Evolutionary conservation across 108 stramenopile species (phyloP).

Genomic region (Cyclotella choctawhatcheeana): DNA sequence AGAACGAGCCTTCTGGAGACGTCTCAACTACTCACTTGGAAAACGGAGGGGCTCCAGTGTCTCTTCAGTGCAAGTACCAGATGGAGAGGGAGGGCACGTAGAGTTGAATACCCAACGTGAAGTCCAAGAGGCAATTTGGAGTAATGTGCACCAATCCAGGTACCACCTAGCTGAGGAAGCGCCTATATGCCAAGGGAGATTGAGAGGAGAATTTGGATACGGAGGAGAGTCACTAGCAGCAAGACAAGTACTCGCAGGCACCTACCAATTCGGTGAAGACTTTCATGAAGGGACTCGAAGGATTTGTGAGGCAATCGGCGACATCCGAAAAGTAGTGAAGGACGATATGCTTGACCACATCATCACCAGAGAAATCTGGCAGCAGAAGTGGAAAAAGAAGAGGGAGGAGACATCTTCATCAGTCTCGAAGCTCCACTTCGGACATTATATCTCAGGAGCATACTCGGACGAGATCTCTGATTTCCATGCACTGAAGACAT

Average conservation of each 20-base stretch:
- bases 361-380: neutral
- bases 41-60: neutral
- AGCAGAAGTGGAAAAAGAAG: neutral
- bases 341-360: neutral
- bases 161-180: conserved; percentile 1
- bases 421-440: conserved; percentile 7
- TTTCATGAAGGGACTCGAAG: neutral
- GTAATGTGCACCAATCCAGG: neutral
- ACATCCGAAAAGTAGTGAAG: neutral
- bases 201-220: conserved; percentile 15
- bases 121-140: neutral
- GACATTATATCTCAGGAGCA: conserved; percentile 1
- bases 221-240: neutral
- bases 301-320: neutral
- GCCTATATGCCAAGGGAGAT: conserved; percentile 19
- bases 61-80: conserved; percentile 2
- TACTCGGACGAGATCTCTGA: conserved; percentile 1
- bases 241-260: conserved; percentile 1
- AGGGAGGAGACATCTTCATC: conserved; percentile 16
- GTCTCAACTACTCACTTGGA: conserved; percentile 4
- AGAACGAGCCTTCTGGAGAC: conserved; percentile 25
- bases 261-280: neutral
- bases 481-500: conserved; percentile 7
- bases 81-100: neutral
- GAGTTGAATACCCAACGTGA: neutral